These are phyloP conservation scores for Biancaea sappan DNA, from an alignment of 306 rosid genomes.

Conservation along the genomic window DNA sequence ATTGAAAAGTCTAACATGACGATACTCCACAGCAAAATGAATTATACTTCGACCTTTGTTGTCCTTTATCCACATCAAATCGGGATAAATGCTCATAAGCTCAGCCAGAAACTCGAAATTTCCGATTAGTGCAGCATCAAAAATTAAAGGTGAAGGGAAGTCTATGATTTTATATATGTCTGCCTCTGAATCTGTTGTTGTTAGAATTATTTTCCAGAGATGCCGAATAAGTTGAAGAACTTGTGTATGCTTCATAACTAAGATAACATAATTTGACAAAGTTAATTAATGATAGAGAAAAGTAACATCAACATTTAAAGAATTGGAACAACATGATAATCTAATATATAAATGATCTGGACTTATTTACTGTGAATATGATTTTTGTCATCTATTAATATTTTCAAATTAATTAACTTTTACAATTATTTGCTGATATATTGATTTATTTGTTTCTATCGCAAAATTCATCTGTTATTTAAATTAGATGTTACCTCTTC, in stretches of 20 bases:
- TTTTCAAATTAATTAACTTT: too few relatives aligned
- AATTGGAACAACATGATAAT: too few relatives aligned
- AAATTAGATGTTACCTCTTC: too few relatives aligned
- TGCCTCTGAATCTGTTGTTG: background rate
- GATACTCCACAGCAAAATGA: background rate
- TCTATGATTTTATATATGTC: background rate
- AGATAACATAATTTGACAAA: background rate
- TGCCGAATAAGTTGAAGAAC: background rate
- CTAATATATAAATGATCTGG: too few relatives aligned
- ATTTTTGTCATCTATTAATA: too few relatives aligned
- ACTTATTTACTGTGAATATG: too few relatives aligned
- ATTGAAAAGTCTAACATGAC: background rate
- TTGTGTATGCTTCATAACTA: background rate
- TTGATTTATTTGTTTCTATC: too few relatives aligned
- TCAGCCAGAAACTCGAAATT: background rate
- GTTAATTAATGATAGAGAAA: too few relatives aligned
- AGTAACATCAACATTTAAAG: background rate
- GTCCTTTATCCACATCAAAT: background rate
- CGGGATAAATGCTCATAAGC: background rate
- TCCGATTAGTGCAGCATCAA: background rate
- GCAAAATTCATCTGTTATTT: too few relatives aligned
- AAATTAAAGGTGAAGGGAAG: background rate
- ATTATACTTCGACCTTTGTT: background rate
- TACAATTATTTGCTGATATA: too few relatives aligned
- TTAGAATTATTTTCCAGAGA: background rate